These are phyloP conservation scores for Leishmania lainsoni DNA, from an alignment of 208 protist species.

Conservation along the genomic window DNA sequence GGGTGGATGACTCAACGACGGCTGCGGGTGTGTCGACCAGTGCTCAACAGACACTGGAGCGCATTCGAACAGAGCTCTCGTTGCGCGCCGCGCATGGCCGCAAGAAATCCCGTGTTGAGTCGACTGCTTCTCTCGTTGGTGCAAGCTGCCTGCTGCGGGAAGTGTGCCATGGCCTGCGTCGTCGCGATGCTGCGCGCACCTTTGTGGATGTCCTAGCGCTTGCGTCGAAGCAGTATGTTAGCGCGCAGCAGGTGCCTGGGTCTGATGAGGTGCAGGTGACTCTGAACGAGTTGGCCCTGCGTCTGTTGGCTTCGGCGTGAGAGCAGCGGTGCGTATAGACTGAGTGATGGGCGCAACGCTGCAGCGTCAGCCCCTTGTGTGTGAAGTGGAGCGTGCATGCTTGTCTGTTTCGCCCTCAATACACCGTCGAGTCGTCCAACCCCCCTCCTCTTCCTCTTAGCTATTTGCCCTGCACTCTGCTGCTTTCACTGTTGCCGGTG, in stretches of 20 bases:
- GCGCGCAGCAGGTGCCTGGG: slow-evolving; percentile 35
- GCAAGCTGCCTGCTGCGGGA: slow-evolving; percentile 47
- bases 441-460: neutral
- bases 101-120: slow-evolving; percentile 29
- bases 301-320: slow-evolving; percentile 24
- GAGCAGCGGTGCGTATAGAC: neutral
- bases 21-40: slow-evolving; percentile 38
- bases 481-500: neutral
- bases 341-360: neutral
- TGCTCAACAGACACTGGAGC: slow-evolving; percentile 56
- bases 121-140: slow-evolving; percentile 29
- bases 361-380: neutral
- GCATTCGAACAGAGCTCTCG: slow-evolving; percentile 40
- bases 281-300: slow-evolving; percentile 35
- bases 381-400: neutral
- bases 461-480: neutral
- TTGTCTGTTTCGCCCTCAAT: neutral
- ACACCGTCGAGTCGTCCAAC: neutral
- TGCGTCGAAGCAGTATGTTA: slow-evolving; percentile 71
- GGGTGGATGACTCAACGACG: slow-evolving; percentile 4
- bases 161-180: slow-evolving; percentile 49
- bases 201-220: slow-evolving; percentile 86
- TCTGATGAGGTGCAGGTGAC: slow-evolving; percentile 45
- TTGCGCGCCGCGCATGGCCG: slow-evolving; percentile 1
- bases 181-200: slow-evolving; percentile 69